Evolutionary conservation across 306 rosid genomes (phyloP).

Genomic region (Begonia peltatifolia): DNA sequence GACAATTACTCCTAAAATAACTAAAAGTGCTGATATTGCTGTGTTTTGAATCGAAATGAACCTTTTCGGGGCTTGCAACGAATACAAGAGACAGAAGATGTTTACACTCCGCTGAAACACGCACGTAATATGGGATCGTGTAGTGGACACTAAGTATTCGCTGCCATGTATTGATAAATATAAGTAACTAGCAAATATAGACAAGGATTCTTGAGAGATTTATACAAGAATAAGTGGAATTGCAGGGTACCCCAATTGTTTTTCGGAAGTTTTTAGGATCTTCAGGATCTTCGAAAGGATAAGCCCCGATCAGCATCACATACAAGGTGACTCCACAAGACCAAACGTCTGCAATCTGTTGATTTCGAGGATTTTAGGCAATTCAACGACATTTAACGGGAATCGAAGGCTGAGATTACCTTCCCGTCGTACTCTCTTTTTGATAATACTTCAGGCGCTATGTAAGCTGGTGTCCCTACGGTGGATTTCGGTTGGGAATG

Average conservation of each 20-base stretch:
- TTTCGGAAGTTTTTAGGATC: slow-evolving; percentile 65
- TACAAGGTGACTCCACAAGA: slow-evolving; percentile 89
- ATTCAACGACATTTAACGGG: too few relatives aligned
- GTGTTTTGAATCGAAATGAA: not conserved
- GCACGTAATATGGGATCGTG: not conserved
- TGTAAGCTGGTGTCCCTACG: slow-evolving; percentile 84
- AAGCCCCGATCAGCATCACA: slow-evolving; percentile 78
- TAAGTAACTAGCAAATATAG: too few relatives aligned
- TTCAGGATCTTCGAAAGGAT: slow-evolving; percentile 75
- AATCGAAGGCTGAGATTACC: slow-evolving; percentile 22
- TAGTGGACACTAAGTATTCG: not conserved
- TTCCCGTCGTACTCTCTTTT: slow-evolving; percentile 70
- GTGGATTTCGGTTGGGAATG: slow-evolving; percentile 87
- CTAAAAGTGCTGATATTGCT: not conserved
- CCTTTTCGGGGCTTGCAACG: not conserved
- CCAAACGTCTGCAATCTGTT: slow-evolving; percentile 90
- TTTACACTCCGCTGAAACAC: not conserved
- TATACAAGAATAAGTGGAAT: too few relatives aligned
- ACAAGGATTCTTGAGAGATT: too few relatives aligned
- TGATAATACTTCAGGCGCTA: slow-evolving; percentile 73
- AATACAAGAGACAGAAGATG: not conserved
- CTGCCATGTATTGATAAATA: not conserved
- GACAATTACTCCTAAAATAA: too few relatives aligned
- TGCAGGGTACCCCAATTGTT: slow-evolving; percentile 33
- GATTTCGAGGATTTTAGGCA: not conserved